Base-by-base conservation (phyloP, 805 yeast species). In the Helenozyma rhizophorensis region DNA sequence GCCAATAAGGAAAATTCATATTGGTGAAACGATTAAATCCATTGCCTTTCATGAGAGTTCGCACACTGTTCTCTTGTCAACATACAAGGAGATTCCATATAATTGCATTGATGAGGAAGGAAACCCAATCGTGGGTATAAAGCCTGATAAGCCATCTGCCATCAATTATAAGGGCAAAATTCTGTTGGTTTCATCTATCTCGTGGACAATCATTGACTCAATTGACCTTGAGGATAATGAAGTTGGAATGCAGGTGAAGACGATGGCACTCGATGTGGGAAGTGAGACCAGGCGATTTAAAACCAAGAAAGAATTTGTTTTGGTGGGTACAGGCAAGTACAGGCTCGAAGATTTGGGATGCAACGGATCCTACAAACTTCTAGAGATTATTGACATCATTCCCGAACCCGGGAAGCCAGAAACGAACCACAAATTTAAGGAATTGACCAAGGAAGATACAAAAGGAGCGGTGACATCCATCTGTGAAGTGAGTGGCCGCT, bases 391-490 rank as follows among this genome's bases (percentile, higher is more conserved):
- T 34, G 88, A 80, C 37, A 82, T 88, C 54, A 86, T 85, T 42
- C 96, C 96, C 0, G 96, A 87, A 50, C 90, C 90, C 1, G 88
- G 82, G 0, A 74, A 71, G 37, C 96, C 96, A 0, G 95, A 87
- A 43, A 80, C 88, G 2, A 81, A 79, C 45, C 83, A 76, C 53
- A 84, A 82, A 56, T 68, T 89, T 47, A 87, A 85, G 52, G 75
- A 79, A 45, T 65, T 84, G 8, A 77, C 77, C 30, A 70, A 74
- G 30, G 97, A 89, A 54, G 76, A 74, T 18, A 76, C 86, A 1
- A 77, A 83, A 47, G 97, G 97, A 12, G 87, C 95, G 2, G 90
- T 83, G 0, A 77, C 93, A 1, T 68, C 84, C 2, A 68, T 87
- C 1, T 76, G 83, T 50, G 93, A 81, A 32, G 70, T 89, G 9